Evolutionary conservation across 2,329 filamentous ascomycete genomes (phyloP).

Genomic region (Botryotinia calthae): DNA sequence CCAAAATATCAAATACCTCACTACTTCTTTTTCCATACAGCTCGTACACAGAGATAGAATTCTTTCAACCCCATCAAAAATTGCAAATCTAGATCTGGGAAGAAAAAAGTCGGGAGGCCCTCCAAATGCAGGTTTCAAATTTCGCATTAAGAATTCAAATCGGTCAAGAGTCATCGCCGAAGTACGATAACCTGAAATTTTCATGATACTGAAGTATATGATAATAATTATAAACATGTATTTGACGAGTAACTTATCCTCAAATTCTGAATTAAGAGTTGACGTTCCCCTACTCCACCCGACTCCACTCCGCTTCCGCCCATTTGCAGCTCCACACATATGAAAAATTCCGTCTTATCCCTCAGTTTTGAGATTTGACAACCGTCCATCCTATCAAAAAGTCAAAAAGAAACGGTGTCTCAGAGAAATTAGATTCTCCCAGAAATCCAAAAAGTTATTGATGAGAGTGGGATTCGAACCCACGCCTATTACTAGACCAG

Average conservation of each 20-base stretch:
- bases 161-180: not conserved
- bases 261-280: not conserved
- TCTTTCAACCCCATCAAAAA: not conserved
- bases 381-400: too few species aligned
- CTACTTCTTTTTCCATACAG: not conserved
- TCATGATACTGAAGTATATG: too few species aligned
- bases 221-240: not conserved
- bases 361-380: not conserved
- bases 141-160: not conserved
- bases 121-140: not conserved
- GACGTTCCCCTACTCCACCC: not conserved
- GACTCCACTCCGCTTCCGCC: not conserved
- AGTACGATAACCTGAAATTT: not conserved
- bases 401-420: too few species aligned
- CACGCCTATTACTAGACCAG: conserved; percentile 17
- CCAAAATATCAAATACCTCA: not conserved
- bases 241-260: not conserved
- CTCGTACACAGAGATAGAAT: not conserved
- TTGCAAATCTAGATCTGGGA: not conserved
- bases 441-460: not conserved
- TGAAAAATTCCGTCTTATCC: not conserved
- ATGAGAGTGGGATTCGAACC: conserved; percentile 15
- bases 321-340: not conserved
- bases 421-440: not conserved
- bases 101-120: not conserved